A percentile compares a stretch with the other conserved stretches of the same genome.
Evolutionary conservation across 78 protist genomes (phyloP).

Genomic region (Polysphondylium violaceum): DNA sequence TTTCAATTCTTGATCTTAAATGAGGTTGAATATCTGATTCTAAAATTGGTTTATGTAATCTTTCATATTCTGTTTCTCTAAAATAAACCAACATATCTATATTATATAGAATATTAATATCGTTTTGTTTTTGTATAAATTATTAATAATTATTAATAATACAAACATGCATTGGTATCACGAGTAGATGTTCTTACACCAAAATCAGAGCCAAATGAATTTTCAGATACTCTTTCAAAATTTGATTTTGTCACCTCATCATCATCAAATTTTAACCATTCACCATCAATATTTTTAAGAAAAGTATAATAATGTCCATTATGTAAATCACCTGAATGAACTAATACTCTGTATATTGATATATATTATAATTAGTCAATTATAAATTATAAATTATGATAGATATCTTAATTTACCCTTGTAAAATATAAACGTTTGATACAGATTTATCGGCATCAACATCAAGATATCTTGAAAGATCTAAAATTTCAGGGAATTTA

Average conservation of each 20-base stretch:
- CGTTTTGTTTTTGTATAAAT: background rate
- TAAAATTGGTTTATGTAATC: slow-evolving; percentile 40
- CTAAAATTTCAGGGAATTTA: slow-evolving; percentile 55
- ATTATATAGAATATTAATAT: background rate
- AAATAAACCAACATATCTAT: slow-evolving; percentile 95
- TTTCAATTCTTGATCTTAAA: slow-evolving; percentile 47
- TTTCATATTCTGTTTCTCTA: slow-evolving; percentile 48
- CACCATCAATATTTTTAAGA: slow-evolving; percentile 67
- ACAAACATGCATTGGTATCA: slow-evolving; percentile 20
- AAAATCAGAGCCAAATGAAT: slow-evolving; percentile 89
- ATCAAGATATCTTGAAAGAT: slow-evolving; percentile 53
- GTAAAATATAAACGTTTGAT: slow-evolving; percentile 47
- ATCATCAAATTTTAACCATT: slow-evolving; percentile 93
- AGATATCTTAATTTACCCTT: slow-evolving; percentile 43
- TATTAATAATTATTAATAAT: background rate
- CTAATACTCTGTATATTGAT: slow-evolving; percentile 89
- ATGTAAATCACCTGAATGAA: slow-evolving; percentile 96
- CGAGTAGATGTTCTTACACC: slow-evolving; percentile 1
- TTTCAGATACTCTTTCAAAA: slow-evolving; percentile 85
- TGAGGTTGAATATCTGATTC: slow-evolving; percentile 60
- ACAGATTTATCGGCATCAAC: slow-evolving; percentile 49
- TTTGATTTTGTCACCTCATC: slow-evolving; percentile 87
- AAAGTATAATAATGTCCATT: slow-evolving; percentile 98
- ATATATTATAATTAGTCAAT: background rate
- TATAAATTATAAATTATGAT: background rate